Evolutionary conservation across 768 basidiomycete species (phyloP), one percentile per base, ranked within the genome.

Genomic region (Russula olivacea): DNA sequence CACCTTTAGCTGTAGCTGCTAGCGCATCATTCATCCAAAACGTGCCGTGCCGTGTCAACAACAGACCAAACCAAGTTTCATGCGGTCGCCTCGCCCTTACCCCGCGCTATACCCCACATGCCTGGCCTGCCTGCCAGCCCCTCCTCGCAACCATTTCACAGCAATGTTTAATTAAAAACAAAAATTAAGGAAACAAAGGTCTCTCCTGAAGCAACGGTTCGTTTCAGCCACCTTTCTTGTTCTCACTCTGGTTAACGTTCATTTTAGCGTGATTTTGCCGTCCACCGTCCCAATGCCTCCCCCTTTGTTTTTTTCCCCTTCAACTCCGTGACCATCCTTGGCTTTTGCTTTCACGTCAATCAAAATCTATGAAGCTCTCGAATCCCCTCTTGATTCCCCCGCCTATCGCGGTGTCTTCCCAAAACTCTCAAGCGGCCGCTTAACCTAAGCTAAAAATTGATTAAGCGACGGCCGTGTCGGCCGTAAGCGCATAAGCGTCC

Each of bases 91-190:
- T 48, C 28, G 38, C 38, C 15, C 14, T 40, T 30, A 54, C 58
- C 63, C 63, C 63, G 53, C 63, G 63, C 58, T 56, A 55, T 64
- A 64, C 63, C 63, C 63, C 63, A 50, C 63, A 60, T 34, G 30
- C 28, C 28, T 30, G 30, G 30, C 2, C 28, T 4, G 28, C n/a
- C n/a, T 28, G 28, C 28, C 28, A 30, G 30, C 30, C 6, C 28
- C 6, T 30, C 30, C 55, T 50, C 48, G 54, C 54, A 56, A 60
- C 58, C 47, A 49, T 38, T 59, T 50, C 48, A 60, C 36, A 36
- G 12, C 36, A 36, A 36, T 36, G 30, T 32, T 28, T 17, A 40
- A 54, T 8, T 5, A 21, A 52, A 14, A 51, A 32, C 30, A 9
- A 9, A 32, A 34, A 34, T 4, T 11, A 34, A 14, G n/a, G 32